Base-by-base conservation (phyloP, 2,329 filamentous ascomycete species). In the Pseudocercospora musae region DNA sequence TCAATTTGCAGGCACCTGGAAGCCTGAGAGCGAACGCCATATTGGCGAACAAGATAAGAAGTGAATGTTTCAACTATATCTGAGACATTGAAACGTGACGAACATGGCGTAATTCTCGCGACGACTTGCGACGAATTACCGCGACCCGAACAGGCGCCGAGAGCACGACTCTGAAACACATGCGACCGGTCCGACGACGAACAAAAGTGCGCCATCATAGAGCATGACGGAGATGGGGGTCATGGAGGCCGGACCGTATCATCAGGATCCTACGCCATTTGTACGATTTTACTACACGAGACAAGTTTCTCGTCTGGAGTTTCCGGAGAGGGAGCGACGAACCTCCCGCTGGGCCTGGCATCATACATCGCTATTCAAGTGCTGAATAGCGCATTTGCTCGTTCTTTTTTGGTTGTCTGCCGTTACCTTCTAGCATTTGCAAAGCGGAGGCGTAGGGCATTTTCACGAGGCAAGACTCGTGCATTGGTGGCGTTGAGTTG, bases 21-120 rank as follows among this genome's bases (percentile, higher is more conserved):
- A 92, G 75, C 88, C 89, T 23, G 88, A 90, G 72, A 84, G 77
- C 69, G 85, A 89, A 72, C 83, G 89, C 66, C 87, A 90, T 70
- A 89, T 91, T 69, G 88, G 88, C 69, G 73, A 74, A 60, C 59
- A 70, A 56, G 53, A 60, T 23, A 46, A 52, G 33, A 15, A 57
- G 21, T 60, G 25, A 57, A 50, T 33, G 50, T 55, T 29, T 44
- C 40, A 42, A 23, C 27, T 44, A 44, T 55, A 46, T 55, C 33
- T 25, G 55, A 33, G 27, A 52, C 29, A 37, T 29, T 11, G 10
- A 23, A 20, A 57, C 61, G 20, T 53, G 57, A 57, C 44, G 54
- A 31, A 52, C 18, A 40, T 27, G 40, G 61, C 53, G 53, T 53
- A 49, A 57, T 37, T 42, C 50, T 60, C 57, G 52, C 61, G 10